phyloP scores from a whole-genome alignment of 352 stramenopile genomes.

The Chrysophaeum taylorii region DNA sequence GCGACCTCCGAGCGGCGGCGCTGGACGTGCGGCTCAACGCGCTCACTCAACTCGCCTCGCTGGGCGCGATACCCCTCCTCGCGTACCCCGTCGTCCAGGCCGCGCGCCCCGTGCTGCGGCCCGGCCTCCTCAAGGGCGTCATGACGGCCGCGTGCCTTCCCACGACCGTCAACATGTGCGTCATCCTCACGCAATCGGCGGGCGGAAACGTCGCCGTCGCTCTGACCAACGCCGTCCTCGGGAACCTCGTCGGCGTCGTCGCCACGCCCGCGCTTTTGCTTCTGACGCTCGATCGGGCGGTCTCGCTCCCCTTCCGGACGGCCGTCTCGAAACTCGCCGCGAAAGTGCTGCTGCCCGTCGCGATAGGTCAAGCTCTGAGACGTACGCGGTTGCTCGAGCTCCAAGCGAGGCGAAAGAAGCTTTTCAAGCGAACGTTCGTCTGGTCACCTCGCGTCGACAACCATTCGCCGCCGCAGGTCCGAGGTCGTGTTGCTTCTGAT shows the following conservation, averaged over 20 bases:
- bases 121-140: slow-evolving; percentile 41
- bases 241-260: slow-evolving; percentile 47
- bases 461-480: background rate
- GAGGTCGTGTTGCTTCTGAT: slow-evolving; percentile 48
- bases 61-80: slow-evolving; percentile 42
- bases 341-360: slow-evolving; percentile 35
- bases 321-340: slow-evolving; percentile 44
- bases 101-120: slow-evolving; percentile 35
- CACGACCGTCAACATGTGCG: slow-evolving; percentile 59
- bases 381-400: background rate
- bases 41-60: slow-evolving; percentile 44
- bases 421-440: background rate
- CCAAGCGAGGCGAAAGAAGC: background rate
- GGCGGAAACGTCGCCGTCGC: slow-evolving; percentile 44
- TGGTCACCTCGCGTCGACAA: too few relatives aligned
- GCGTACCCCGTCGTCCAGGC: slow-evolving; percentile 21
- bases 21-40: slow-evolving; percentile 46
- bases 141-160: slow-evolving; percentile 49
- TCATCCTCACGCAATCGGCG: slow-evolving; percentile 44
- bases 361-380: slow-evolving; percentile 11
- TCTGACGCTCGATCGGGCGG: background rate
- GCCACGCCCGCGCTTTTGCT: slow-evolving; percentile 45
- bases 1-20: slow-evolving; percentile 37
- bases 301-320: background rate
- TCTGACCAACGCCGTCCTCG: slow-evolving; percentile 50